phyloP scores from a whole-genome alignment of 129 eudicot genomes.

The Flaveria robusta region DNA sequence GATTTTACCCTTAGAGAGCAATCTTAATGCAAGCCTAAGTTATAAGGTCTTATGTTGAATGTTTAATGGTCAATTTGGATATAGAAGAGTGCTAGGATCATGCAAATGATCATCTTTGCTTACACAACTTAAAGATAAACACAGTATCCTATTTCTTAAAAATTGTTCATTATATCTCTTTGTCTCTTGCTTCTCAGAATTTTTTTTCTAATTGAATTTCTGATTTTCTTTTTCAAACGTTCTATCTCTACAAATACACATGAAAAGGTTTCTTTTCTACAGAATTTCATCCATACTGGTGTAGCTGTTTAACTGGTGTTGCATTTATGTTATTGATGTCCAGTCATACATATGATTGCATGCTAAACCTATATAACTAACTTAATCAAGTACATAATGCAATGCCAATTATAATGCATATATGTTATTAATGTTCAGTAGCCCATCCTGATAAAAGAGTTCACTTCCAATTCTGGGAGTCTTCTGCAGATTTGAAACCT shows the following conservation, averaged over 20 bases:
- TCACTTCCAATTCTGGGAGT: background rate
- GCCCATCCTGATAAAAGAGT: background rate
- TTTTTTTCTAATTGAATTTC: background rate
- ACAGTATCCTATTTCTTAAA: background rate
- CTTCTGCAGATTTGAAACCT: background rate
- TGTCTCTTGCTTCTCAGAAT: background rate
- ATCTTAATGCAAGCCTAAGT: background rate
- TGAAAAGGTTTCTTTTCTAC: background rate
- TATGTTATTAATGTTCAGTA: too few relatives aligned
- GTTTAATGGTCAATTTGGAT: background rate
- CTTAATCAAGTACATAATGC: constrained; percentile 7
- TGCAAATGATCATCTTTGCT: constrained; percentile 17
- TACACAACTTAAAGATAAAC: background rate
- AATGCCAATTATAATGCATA: too few relatives aligned
- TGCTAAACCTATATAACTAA: constrained; percentile 8
- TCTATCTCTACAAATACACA: background rate
- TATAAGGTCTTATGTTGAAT: background rate
- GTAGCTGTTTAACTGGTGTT: background rate
- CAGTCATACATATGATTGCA: background rate
- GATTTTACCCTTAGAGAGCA: background rate
- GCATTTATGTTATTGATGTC: constrained; percentile 1
- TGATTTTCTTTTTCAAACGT: background rate
- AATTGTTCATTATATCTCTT: background rate
- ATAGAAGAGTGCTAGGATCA: constrained; percentile 3
- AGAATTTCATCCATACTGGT: background rate